phyloP scores from a whole-genome alignment of 768 basidiomycete genomes.

The Termitomyces sp. region DNA sequence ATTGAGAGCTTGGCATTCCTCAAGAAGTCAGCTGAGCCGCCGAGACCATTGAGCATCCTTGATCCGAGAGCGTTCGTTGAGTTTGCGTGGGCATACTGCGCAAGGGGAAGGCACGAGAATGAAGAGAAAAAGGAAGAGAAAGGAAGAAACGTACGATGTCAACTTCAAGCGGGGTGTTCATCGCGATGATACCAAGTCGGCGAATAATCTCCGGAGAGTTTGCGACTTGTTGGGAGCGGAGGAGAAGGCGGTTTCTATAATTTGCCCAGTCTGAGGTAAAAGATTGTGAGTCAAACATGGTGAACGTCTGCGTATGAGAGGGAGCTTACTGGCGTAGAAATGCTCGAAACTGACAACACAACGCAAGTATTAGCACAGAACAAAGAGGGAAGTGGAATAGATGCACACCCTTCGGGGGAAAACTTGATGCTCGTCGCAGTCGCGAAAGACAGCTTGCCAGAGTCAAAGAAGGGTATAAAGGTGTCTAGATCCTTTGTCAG shows the following conservation, averaged over 20 bases:
- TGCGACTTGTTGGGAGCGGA: slow-evolving; percentile 45
- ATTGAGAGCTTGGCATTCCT: slow-evolving; percentile 45
- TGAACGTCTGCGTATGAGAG: background rate
- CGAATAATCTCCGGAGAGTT: slow-evolving; percentile 46
- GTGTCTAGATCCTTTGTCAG: slow-evolving; percentile 24
- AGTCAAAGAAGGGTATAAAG: slow-evolving; percentile 41
- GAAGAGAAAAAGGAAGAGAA: background rate
- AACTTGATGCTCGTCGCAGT: slow-evolving; percentile 44
- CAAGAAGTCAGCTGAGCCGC: slow-evolving; percentile 43
- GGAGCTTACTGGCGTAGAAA: slow-evolving; percentile 34
- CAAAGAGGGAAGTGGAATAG: background rate
- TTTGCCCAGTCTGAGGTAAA: slow-evolving; percentile 31
- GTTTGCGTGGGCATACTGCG: slow-evolving; percentile 43
- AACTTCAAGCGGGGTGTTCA: slow-evolving; percentile 47
- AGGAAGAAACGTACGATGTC: slow-evolving; percentile 32
- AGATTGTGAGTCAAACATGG: background rate
- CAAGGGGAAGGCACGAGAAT: background rate
- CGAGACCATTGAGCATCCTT: slow-evolving; percentile 44
- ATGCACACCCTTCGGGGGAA: slow-evolving; percentile 33
- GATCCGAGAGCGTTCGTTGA: slow-evolving; percentile 46
- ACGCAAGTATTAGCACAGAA: background rate
- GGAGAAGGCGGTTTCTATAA: slow-evolving; percentile 40
- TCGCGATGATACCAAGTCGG: slow-evolving; percentile 42
- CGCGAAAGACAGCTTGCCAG: slow-evolving; percentile 38
- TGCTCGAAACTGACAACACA: slow-evolving; percentile 33